These are phyloP conservation scores for Pseudocercospora macadamiae DNA, from an alignment of 2,329 filamentous ascomycete species.

Conservation along the genomic window DNA sequence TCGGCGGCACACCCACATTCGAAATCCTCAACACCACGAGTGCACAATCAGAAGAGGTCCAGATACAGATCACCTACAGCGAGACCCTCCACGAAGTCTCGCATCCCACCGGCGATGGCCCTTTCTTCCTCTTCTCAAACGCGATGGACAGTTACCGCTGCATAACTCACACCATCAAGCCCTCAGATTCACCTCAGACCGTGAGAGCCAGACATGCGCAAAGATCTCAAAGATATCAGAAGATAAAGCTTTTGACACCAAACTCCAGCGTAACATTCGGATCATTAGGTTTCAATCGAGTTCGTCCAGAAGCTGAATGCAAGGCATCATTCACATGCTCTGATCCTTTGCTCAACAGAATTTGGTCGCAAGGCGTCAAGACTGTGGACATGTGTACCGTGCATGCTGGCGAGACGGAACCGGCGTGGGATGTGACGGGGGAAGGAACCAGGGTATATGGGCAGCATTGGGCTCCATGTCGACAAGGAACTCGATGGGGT, in stretches of 20 bases:
- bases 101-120: not conserved
- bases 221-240: not conserved
- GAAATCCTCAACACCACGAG: not conserved
- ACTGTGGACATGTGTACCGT: constrained; percentile 3
- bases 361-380: not conserved
- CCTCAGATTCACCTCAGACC: not conserved
- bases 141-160: constrained; percentile 4
- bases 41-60: not conserved
- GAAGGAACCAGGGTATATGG: constrained; percentile 2
- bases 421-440: not conserved
- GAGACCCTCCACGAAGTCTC: not conserved
- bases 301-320: not conserved
- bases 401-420: not conserved
- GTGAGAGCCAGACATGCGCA: not conserved
- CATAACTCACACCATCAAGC: not conserved
- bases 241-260: not conserved
- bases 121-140: constrained; percentile 1
- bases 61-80: not conserved
- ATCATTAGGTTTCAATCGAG: not conserved
- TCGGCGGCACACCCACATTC: not conserved
- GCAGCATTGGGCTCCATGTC: constrained; percentile 4
- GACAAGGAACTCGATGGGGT: not conserved
- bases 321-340: not conserved
- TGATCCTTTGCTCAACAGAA: not conserved
- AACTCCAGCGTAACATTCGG: not conserved